These are phyloP conservation scores for Chondrus crispus DNA, from an alignment of 23 red algal genomes.

Conservation along the genomic window DNA sequence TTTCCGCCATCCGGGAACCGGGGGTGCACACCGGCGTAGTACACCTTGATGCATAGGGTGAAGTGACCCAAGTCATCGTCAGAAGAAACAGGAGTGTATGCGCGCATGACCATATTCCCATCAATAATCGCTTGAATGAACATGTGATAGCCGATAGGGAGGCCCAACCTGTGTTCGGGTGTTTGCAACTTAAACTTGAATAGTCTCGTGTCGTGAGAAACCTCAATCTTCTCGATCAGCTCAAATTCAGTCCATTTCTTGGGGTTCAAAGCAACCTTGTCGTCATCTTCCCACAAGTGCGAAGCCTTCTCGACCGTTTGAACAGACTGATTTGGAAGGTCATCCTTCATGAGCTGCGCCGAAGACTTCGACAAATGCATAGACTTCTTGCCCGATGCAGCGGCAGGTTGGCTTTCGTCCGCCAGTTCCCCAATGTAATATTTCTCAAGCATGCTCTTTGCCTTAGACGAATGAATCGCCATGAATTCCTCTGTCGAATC, in stretches of 20 bases:
- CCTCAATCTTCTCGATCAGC: slow-evolving; percentile 68
- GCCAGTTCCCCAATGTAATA: slow-evolving; percentile 90
- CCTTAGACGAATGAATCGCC: slow-evolving; percentile 83
- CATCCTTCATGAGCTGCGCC: slow-evolving; percentile 68
- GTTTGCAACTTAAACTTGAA: slow-evolving; percentile 87
- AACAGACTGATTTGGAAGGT: slow-evolving; percentile 48
- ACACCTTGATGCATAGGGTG: slow-evolving; percentile 94
- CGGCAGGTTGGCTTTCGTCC: not conserved
- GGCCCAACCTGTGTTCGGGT: slow-evolving; percentile 57
- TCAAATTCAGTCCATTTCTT: slow-evolving; percentile 69
- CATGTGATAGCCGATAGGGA: slow-evolving; percentile 93
- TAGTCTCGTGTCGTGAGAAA: slow-evolving; percentile 69
- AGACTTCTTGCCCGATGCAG: not conserved
- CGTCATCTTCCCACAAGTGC: not conserved
- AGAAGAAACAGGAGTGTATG: slow-evolving; percentile 91
- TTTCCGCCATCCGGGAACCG: slow-evolving; percentile 89
- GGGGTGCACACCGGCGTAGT: slow-evolving; percentile 77
- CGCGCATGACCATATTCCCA: slow-evolving; percentile 81
- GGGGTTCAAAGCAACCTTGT: slow-evolving; percentile 60
- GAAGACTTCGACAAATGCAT: slow-evolving; percentile 72
- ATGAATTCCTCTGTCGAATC: slow-evolving; percentile 91
- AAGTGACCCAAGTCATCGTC: slow-evolving; percentile 70
- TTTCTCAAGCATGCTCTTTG: slow-evolving; percentile 75
- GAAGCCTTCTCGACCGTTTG: not conserved
- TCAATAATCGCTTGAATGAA: slow-evolving; percentile 72